Percentiles rank a stretch among this genome's conserved stretches.
phyloP scores from a whole-genome alignment of 148 eudicot genomes.

The Polygonum maritimum region DNA sequence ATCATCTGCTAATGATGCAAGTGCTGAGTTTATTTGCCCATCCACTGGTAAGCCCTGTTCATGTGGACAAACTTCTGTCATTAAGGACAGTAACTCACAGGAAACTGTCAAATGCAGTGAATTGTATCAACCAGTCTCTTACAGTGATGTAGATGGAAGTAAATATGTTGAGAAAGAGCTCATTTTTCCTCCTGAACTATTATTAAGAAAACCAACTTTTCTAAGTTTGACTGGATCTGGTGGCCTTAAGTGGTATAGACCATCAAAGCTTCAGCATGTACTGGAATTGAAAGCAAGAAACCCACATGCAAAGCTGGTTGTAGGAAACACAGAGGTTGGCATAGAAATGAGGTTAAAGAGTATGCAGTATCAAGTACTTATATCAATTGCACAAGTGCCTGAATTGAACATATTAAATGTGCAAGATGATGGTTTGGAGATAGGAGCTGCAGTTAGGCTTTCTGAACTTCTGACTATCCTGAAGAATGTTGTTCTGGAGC shows the following conservation, averaged over 20 bases:
- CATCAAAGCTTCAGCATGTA: conserved; percentile 66
- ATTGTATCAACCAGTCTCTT: conserved; percentile 42
- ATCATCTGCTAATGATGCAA: conserved; percentile 21
- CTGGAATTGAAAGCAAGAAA: conserved; percentile 67
- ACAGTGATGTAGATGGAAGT: conserved; percentile 69
- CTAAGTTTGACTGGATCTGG: conserved; percentile 58
- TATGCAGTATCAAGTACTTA: conserved; percentile 58
- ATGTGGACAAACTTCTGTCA: conserved; percentile 41
- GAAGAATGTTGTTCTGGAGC: conserved; percentile 35
- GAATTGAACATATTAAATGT: conserved; percentile 63
- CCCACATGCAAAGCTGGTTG: conserved; percentile 70
- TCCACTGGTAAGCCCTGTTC: conserved; percentile 95
- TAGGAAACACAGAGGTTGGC: conserved; percentile 91
- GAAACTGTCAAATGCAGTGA: conserved; percentile 16
- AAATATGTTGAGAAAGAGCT: conserved; percentile 69
- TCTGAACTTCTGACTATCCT: conserved; percentile 55
- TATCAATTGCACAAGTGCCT: conserved; percentile 64
- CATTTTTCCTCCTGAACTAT: conserved; percentile 88
- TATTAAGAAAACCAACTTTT: conserved; percentile 41
- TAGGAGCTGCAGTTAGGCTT: conserved; percentile 79
- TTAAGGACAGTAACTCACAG: conserved; percentile 17
- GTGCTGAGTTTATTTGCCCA: conserved; percentile 75
- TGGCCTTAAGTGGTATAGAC: conserved; percentile 85
- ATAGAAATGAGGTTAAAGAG: conserved; percentile 90
- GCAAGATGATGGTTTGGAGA: conserved; percentile 80